Evolutionary conservation across 129 eudicot species (phyloP).

Genomic region (Flaveria linearis): DNA sequence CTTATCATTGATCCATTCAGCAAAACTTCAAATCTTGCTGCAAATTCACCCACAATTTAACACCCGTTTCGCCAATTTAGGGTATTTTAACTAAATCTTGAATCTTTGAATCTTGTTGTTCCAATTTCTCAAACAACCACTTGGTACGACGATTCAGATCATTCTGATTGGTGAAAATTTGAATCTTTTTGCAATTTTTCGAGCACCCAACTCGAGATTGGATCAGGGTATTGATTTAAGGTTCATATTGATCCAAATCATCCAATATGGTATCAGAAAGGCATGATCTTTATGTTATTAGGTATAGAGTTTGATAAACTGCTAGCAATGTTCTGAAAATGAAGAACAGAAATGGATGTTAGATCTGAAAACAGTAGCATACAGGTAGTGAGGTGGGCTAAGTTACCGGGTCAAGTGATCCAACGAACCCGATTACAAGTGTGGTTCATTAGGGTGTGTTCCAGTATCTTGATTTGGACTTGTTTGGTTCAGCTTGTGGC

Average conservation of each 20-base stretch:
- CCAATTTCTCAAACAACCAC: slow-evolving; percentile 17
- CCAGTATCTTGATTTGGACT: slow-evolving; percentile 93
- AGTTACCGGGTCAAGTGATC: slow-evolving; percentile 53
- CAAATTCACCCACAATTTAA: slow-evolving; percentile 16
- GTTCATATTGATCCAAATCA: slow-evolving; percentile 21
- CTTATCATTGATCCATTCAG: slow-evolving; percentile 29
- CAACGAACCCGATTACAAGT: slow-evolving; percentile 65
- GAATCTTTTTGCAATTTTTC: slow-evolving; percentile 22
- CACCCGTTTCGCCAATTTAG: slow-evolving; percentile 29
- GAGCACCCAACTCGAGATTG: slow-evolving; percentile 22
- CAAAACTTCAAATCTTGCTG: slow-evolving; percentile 23
- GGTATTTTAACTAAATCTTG: slow-evolving; percentile 28
- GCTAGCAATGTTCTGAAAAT: slow-evolving; percentile 33
- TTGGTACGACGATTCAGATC: slow-evolving; percentile 12
- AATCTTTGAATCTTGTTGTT: slow-evolving; percentile 5
- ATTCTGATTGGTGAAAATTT: neutral
- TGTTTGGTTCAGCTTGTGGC: slow-evolving; percentile 83
- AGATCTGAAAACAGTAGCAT: slow-evolving; percentile 61
- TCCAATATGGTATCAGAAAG: slow-evolving; percentile 16
- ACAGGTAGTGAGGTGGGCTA: slow-evolving; percentile 50
- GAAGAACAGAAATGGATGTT: slow-evolving; percentile 60
- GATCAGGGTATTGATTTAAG: slow-evolving; percentile 14
- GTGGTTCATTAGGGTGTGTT: slow-evolving; percentile 85
- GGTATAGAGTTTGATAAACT: neutral
- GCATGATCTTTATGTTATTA: neutral